Evolutionary conservation across 2,329 filamentous ascomycete species (phyloP).

Genomic region (Stagonosporopsis rhizophila): DNA sequence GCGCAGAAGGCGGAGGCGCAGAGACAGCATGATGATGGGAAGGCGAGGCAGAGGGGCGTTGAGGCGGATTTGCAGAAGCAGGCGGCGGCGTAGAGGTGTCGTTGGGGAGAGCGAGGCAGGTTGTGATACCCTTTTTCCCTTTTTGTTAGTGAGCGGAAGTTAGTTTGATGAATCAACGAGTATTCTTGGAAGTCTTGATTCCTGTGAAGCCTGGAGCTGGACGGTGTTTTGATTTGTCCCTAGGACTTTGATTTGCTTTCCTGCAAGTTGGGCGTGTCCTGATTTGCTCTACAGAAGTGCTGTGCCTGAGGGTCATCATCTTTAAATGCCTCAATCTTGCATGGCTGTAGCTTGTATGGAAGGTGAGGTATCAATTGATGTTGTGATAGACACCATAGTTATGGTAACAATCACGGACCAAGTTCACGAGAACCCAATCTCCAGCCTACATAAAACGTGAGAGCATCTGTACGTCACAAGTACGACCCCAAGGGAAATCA

Average conservation of each 20-base stretch:
- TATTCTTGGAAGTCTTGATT: background rate
- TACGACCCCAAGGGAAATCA: background rate
- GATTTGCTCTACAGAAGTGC: too few relatives aligned
- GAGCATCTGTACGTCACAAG: conserved; percentile 2
- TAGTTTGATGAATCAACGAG: background rate
- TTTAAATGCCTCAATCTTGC: too few relatives aligned
- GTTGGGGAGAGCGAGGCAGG: background rate
- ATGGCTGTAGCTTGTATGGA: too few relatives aligned
- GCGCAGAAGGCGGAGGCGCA: conserved; percentile 70
- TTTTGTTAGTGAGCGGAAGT: background rate
- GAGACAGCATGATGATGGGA: conserved; percentile 78
- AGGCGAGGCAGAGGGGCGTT: conserved; percentile 82
- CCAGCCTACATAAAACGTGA: background rate
- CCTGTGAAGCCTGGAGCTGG: background rate
- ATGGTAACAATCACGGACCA: background rate
- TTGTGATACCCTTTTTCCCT: conserved; percentile 11
- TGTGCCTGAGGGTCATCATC: too few relatives aligned
- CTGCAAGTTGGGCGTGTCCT: too few relatives aligned
- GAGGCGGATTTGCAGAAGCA: conserved; percentile 82
- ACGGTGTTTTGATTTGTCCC: background rate
- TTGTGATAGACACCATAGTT: background rate
- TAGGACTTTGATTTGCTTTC: too few relatives aligned
- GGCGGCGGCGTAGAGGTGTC: conserved; percentile 42
- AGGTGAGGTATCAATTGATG: too few relatives aligned
- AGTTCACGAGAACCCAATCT: background rate